Evolutionary conservation across 257 asterid species (phyloP), one percentile per base, ranked within the genome.

Genomic region (Prunella vulgaris): DNA sequence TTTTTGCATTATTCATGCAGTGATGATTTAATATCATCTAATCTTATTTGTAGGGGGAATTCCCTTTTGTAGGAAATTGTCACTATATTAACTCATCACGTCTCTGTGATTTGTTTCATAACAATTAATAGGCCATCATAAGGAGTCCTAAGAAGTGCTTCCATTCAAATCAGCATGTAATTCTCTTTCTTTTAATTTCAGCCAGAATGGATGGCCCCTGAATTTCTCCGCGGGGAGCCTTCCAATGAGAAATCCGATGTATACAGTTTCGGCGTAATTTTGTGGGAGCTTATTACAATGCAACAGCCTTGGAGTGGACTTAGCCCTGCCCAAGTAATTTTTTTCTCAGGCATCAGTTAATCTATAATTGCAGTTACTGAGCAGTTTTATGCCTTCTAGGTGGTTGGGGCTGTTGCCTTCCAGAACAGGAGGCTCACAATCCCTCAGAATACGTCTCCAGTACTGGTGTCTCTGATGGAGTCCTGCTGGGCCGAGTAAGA

Each of bases 181-280:
- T 72, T 60, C 77, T 73, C 65, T 75, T 75, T 46, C 77, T 80
- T 78, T 69, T 76, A 65, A 37, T 88, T 84, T 85, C 93, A 93
- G 98, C 97, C 98, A 0, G 98, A 93, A 81, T 93, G 98, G 98
- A 90, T 93, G 98, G 96, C 98, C 48, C 98, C 98, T 0, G 97
- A 93, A 77, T 90, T 93, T 74, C 97, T 93, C 60, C 96, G 98
- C 18, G 97, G 97, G 54, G 98, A 93, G 83, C 98, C 98, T 64
- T 90, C 97, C 22, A 81, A 90, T 28, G 98, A 93, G 86, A 93
- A 93, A 86, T 88, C 97, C 28, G 98, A 90, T 73, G 96, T 90
- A 0, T 93, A 78, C 77, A 93, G 98, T 74, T 93, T 85, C 42
- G 98, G 98, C 30, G 98, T 93, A 28, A 85, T 93, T 60, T 73